Conservation (phyloP, 1,284 basidiomycete species). For the Sphaerobolus stellatus region DNA sequence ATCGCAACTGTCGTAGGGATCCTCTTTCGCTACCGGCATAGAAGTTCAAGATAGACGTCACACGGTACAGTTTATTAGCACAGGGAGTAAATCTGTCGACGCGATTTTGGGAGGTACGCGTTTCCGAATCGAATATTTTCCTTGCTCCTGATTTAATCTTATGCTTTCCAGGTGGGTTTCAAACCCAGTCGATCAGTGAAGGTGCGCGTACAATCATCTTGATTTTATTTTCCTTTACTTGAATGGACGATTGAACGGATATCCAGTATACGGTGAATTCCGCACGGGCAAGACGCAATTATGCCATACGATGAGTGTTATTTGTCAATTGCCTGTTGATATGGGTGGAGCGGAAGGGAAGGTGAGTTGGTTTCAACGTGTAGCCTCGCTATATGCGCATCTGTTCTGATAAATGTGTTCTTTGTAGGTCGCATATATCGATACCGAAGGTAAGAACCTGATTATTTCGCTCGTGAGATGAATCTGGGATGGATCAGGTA, state of each 20-base stretch:
- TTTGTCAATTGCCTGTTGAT: constrained; percentile 84
- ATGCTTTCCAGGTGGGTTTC: constrained; percentile 63
- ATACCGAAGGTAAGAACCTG: constrained; percentile 70
- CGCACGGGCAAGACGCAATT: constrained; percentile 90
- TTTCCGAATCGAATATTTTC: not conserved
- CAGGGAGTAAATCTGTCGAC: constrained; percentile 90
- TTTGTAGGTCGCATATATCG: constrained; percentile 83
- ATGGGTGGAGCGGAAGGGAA: constrained; percentile 90
- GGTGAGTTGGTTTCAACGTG: constrained; percentile 41
- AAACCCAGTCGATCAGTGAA: constrained; percentile 91
- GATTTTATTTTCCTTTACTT: no score
- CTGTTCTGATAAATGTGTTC: no score
- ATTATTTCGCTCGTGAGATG: not conserved
- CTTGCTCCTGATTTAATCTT: constrained; percentile 3
- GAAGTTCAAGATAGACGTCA: constrained; percentile 85
- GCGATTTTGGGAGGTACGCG: constrained; percentile 76
- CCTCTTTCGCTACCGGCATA: constrained; percentile 85
- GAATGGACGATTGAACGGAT: constrained; percentile 2
- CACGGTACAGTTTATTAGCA: constrained; percentile 76
- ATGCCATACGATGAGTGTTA: constrained; percentile 89
- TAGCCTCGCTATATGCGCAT: no score
- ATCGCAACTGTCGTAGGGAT: constrained; percentile 54
- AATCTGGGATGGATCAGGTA: no score
- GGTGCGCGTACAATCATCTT: constrained; percentile 52
- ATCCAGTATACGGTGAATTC: constrained; percentile 73